A percentile compares a stretch with the other conserved stretches of the same genome.
Evolutionary conservation across 1,284 basidiomycete species (phyloP).

Genomic region (Apiotrichum akiyoshidainum): DNA sequence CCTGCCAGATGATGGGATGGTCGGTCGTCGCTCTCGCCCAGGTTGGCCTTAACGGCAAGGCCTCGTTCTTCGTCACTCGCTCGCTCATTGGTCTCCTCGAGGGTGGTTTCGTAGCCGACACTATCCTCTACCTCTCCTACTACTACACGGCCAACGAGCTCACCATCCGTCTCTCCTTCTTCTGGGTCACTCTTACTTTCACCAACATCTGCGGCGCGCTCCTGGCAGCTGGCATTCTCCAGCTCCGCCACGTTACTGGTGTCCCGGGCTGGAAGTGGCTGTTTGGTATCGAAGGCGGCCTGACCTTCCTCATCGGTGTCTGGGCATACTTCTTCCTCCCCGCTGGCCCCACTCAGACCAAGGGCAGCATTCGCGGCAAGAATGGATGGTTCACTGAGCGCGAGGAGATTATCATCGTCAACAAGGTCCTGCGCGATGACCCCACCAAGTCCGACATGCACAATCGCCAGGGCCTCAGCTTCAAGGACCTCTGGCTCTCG

Average conservation of each 20-base stretch:
- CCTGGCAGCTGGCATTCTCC: conserved; percentile 42
- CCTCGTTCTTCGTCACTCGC: conserved; percentile 41
- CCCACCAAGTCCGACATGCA: conserved; percentile 49
- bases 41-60: conserved; percentile 26
- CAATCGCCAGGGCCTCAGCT: conserved; percentile 49
- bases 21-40: conserved; percentile 37
- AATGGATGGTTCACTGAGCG: conserved; percentile 49
- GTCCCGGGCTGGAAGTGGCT: conserved; percentile 42
- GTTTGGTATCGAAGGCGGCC: conserved; percentile 35
- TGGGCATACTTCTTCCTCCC: conserved; percentile 41
- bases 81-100: conserved; percentile 43
- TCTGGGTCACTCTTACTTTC: conserved; percentile 41
- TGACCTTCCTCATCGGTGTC: conserved; percentile 41
- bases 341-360: conserved; percentile 19
- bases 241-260: conserved; percentile 34
- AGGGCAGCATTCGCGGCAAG: conserved; percentile 22
- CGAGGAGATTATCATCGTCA: conserved; percentile 53
- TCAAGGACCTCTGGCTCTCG: conserved; percentile 28
- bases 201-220: conserved; percentile 36
- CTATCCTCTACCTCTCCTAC: conserved; percentile 49
- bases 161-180: conserved; percentile 45
- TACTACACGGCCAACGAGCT: conserved; percentile 46
- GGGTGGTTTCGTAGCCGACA: conserved; percentile 49
- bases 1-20: conserved; percentile 45
- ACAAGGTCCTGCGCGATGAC: conserved; percentile 52